phyloP scores from a whole-genome alignment of 2,329 filamentous ascomycete species.

The Xylaria sp. region DNA sequence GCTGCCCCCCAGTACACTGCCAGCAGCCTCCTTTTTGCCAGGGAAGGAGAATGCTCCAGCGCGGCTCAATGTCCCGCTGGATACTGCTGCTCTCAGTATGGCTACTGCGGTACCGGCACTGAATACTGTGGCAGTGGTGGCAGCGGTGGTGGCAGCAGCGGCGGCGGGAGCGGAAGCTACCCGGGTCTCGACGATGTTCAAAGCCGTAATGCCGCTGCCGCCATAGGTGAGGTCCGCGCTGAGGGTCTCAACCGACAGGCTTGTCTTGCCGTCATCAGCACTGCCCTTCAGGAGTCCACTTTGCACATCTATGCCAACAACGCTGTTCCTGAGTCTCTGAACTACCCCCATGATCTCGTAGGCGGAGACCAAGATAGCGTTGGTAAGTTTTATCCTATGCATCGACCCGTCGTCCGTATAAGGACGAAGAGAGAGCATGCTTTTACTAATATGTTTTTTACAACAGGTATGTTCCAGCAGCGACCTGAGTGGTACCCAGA shows the following conservation, averaged over 20 bases:
- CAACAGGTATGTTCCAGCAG: conserved; percentile 26
- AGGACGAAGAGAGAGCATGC: conserved; percentile 25
- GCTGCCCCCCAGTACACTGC: conserved; percentile 26
- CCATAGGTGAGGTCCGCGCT: conserved; percentile 25
- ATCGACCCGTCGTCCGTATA: conserved; percentile 24
- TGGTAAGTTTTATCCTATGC: conserved; percentile 29
- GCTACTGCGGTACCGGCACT: conserved; percentile 27
- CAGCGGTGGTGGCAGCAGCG: conserved; percentile 5
- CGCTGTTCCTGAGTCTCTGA: conserved; percentile 29
- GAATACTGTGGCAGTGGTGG: conserved; percentile 27
- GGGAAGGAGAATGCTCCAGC: conserved; percentile 26
- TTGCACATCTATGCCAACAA: conserved; percentile 32
- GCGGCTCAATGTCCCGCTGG: conserved; percentile 27
- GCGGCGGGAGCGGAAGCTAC: conserved; percentile 22
- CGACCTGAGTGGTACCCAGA: conserved; percentile 27
- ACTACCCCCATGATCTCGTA: conserved; percentile 30
- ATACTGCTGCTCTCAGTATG: conserved; percentile 28
- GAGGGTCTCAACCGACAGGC: conserved; percentile 30
- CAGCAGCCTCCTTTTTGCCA: conserved; percentile 28
- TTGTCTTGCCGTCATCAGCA: conserved; percentile 31
- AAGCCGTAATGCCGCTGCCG: conserved; percentile 26
- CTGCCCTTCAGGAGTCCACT: conserved; percentile 28
- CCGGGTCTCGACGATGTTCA: conserved; percentile 27
- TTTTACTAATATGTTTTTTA: conserved; percentile 28
- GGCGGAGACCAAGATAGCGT: conserved; percentile 28